These are phyloP conservation scores for Trametes cubensis DNA, from an alignment of 768 basidiomycete genomes.

Conservation along the genomic window DNA sequence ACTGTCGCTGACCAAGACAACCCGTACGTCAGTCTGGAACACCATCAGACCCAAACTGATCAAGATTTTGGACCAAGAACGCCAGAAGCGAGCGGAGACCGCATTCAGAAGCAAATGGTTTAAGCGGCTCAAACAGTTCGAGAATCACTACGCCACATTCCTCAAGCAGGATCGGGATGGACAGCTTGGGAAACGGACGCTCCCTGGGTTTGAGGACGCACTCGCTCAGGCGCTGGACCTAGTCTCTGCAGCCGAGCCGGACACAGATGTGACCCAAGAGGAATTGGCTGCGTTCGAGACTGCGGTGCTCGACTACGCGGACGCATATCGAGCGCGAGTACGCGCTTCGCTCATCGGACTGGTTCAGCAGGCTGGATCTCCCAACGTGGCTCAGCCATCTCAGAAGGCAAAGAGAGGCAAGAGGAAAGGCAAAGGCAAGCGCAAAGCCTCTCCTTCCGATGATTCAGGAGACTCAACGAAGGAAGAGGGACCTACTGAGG, in stretches of 20 bases:
- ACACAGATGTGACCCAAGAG: background rate
- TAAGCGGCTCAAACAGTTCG: background rate
- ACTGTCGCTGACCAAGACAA: too few species aligned
- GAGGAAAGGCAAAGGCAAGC: slow-evolving; percentile 1
- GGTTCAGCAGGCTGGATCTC: background rate
- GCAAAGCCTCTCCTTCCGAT: too few species aligned
- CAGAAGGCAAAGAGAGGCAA: too few species aligned
- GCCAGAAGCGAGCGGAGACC: background rate
- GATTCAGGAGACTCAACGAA: too few species aligned
- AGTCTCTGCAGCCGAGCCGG: background rate
- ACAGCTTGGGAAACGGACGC: slow-evolving; percentile 1
- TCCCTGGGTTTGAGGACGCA: slow-evolving; percentile 6
- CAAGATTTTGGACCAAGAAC: background rate
- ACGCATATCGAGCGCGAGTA: background rate
- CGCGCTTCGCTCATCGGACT: background rate
- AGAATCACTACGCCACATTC: background rate
- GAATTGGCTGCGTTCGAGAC: background rate
- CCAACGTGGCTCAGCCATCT: too few species aligned
- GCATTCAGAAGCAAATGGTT: background rate
- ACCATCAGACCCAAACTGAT: slow-evolving; percentile 5
- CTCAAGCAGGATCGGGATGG: background rate
- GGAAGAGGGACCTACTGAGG: background rate
- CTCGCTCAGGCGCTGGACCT: background rate
- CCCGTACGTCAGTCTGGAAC: slow-evolving; percentile 5
- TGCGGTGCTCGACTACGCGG: background rate